These are phyloP conservation scores for Arthrinium puccinioides DNA, from an alignment of 2,329 filamentous ascomycete species.

Conservation along the genomic window DNA sequence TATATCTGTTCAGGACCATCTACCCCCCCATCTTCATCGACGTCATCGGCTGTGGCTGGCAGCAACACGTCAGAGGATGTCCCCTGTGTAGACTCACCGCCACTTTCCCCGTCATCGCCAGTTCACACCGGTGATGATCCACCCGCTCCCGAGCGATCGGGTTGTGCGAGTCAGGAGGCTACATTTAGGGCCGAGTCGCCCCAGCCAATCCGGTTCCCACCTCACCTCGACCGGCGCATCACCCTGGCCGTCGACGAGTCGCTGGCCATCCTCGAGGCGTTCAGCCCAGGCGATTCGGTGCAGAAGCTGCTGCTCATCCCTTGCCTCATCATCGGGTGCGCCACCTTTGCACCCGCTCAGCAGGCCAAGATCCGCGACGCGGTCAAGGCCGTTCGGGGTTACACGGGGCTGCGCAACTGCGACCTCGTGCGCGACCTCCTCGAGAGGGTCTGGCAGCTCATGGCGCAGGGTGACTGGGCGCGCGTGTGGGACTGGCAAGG, in stretches of 20 bases:
- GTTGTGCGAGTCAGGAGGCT: slow-evolving; percentile 10
- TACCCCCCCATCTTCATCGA: slow-evolving; percentile 40
- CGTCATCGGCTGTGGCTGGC: slow-evolving; percentile 7
- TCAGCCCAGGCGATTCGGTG: slow-evolving; percentile 49
- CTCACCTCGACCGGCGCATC: slow-evolving; percentile 43
- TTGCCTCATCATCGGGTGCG: slow-evolving; percentile 53
- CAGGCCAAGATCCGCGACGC: slow-evolving; percentile 44
- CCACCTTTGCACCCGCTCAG: slow-evolving; percentile 45
- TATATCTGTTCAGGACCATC: slow-evolving; percentile 55
- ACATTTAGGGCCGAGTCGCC: slow-evolving; percentile 31
- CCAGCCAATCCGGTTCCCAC: slow-evolving; percentile 37
- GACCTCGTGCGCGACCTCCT: slow-evolving; percentile 46
- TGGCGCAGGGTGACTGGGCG: slow-evolving; percentile 50
- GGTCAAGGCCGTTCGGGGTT: slow-evolving; percentile 44
- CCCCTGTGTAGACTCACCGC: slow-evolving; percentile 7
- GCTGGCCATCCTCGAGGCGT: slow-evolving; percentile 44
- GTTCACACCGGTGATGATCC: slow-evolving; percentile 9
- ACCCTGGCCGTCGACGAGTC: slow-evolving; percentile 50
- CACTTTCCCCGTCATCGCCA: slow-evolving; percentile 11
- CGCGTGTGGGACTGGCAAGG: slow-evolving; percentile 59
- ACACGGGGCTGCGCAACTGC: slow-evolving; percentile 53
- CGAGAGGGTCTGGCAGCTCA: slow-evolving; percentile 51
- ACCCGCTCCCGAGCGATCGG: slow-evolving; percentile 15
- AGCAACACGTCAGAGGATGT: background rate
- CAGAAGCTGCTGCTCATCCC: slow-evolving; percentile 55